Conservation (phyloP, 2,329 filamentous ascomycete species). For the Nigrograna mackinnonii region DNA sequence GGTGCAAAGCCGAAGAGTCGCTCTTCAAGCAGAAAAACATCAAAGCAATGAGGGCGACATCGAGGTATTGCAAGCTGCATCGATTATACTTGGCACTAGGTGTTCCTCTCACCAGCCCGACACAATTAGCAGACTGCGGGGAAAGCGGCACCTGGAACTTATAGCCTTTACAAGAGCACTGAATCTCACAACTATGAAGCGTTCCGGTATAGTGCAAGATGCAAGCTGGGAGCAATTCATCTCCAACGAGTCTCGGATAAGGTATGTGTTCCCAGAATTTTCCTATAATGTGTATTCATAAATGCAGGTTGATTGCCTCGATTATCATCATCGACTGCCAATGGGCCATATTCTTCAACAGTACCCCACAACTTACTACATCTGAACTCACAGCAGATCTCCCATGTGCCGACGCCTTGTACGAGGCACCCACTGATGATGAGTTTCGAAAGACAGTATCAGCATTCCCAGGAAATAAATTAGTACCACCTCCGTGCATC, state of each 20-base stretch:
- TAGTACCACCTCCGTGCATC: background rate
- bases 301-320: background rate
- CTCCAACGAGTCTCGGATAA: background rate
- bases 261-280: background rate
- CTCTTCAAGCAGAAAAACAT: too few species aligned
- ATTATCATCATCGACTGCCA: constrained; percentile 1
- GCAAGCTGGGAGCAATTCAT: background rate
- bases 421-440: constrained; percentile 9
- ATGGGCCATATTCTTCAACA: constrained; percentile 16
- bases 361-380: constrained; percentile 9
- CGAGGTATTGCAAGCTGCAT: too few species aligned
- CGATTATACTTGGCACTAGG: too few species aligned
- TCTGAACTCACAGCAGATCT: constrained; percentile 9
- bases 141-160: too few species aligned
- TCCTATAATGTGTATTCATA: background rate
- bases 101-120: too few species aligned
- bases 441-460: constrained; percentile 4
- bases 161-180: too few species aligned
- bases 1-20: too few species aligned
- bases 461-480: background rate
- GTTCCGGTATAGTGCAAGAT: too few species aligned
- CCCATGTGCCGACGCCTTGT: constrained; percentile 12
- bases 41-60: too few species aligned
- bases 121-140: too few species aligned
- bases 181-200: too few species aligned